Percentiles rank a stretch among this genome's conserved stretches.
These are phyloP conservation scores for Populus deltoides DNA, from an alignment of 345 rosid species.

Conservation along the genomic window DNA sequence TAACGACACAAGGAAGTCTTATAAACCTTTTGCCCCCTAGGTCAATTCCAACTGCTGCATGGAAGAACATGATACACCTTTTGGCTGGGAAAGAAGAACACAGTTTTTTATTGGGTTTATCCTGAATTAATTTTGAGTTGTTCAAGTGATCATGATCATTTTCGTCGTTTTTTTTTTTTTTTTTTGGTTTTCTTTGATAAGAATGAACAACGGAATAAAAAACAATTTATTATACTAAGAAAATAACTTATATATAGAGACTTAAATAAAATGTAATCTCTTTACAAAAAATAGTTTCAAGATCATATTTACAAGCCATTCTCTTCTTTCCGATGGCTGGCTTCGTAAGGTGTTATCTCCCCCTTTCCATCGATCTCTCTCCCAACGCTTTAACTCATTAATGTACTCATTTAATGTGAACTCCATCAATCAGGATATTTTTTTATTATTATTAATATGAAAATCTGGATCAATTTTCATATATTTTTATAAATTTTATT, in stretches of 20 bases:
- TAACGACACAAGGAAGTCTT: too few relatives aligned
- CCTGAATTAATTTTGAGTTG: not conserved
- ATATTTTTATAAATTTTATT: fast-evolving
- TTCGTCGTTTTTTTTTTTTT: not conserved
- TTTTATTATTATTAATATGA: too few relatives aligned
- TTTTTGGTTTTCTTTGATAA: not conserved
- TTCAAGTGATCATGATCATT: not conserved
- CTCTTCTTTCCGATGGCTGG: not conserved
- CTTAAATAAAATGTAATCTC: not conserved
- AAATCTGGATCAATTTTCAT: fast-evolving
- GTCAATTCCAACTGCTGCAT: not conserved
- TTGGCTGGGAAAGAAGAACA: not conserved
- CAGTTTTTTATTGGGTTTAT: not conserved
- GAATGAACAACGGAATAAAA: not conserved
- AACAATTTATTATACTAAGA: too few relatives aligned
- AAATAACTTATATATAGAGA: too few relatives aligned
- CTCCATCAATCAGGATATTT: not conserved
- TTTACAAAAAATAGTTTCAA: slow-evolving; percentile 1
- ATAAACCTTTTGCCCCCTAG: not conserved
- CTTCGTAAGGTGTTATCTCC: not conserved
- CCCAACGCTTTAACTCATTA: not conserved
- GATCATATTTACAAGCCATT: slow-evolving; percentile 5
- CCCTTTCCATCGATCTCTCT: not conserved
- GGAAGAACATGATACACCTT: not conserved
- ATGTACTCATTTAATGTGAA: not conserved